Base-by-base conservation (phyloP, 1,284 basidiomycete genomes). In the Paramarasmius palmivorus region DNA sequence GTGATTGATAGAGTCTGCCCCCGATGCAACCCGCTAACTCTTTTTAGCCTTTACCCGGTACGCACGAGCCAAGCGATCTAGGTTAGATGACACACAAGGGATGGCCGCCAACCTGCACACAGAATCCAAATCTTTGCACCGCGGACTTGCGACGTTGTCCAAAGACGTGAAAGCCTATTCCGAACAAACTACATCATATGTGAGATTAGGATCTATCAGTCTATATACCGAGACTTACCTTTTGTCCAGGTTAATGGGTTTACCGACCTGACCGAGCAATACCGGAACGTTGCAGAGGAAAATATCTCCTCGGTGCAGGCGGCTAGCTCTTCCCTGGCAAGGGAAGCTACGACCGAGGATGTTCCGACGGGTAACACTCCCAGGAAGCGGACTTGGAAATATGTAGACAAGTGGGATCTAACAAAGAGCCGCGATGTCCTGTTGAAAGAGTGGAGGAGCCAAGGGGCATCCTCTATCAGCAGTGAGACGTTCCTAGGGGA, bases 281-380 rank as follows among this genome's bases (percentile, higher is more conserved):
- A 81, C 60, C 68, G 73, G 52, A 69, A 70, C 37, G 62, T 68
- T 17, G 69, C 76, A 0, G 65, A 64, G 10, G 63, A 67, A 7
- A 73, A 79, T 20, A 62, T 90, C 4, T 65, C 73, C 2, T 68
- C 73, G 4, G 66, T 88, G 17, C 76, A 80, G 41, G 71, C 78
- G 34, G 75, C 76, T 1, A 77, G 79, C 6, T 71, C 76, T 32
- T 70, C 72, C 10, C 70, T 92, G n/a, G 61, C 78, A 3, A 77
- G 82, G 22, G 73, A 84, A 51, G 88, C 85, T 5, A 76, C 80
- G 2, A 76, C 72, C 52, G 82, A 85, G 53, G 89, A 90, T 60
- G 65, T 70, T 26, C 70, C 85, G 2, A 88, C 84, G 9, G 90
- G 89, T 8, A 70, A 69, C 51, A 92, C 90, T 3, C 90, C 90